A percentile compares a stretch with the other conserved stretches of the same genome.
Conservation (phyloP, 2,329 filamentous ascomycete species). For the Gnomoniopsis sp. region DNA sequence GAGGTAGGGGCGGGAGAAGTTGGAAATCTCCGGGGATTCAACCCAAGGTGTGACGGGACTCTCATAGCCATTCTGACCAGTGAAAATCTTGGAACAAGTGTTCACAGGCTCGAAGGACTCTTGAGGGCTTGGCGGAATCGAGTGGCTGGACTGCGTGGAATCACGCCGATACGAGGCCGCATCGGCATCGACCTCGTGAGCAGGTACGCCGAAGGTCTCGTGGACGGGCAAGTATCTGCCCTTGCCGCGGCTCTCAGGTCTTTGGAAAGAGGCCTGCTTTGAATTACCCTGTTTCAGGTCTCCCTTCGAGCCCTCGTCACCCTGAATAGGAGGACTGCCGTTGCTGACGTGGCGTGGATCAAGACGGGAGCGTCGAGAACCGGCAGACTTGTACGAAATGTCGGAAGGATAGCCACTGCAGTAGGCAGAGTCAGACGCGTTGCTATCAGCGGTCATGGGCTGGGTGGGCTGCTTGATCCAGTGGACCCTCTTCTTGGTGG, state of each 20-base stretch:
- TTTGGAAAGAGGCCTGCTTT: background rate
- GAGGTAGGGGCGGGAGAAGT: background rate
- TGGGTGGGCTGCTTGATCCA: constrained; percentile 3
- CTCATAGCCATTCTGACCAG: background rate
- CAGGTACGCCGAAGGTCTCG: background rate
- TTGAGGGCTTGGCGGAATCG: constrained; percentile 4
- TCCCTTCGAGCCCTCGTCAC: background rate
- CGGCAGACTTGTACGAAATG: constrained; percentile 1
- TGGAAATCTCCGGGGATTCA: background rate
- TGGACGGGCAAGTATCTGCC: background rate
- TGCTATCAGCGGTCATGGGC: background rate
- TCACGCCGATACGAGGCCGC: background rate
- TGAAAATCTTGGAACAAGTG: background rate
- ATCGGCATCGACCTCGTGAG: background rate
- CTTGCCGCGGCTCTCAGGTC: background rate
- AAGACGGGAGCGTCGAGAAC: constrained; percentile 6
- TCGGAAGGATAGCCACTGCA: background rate
- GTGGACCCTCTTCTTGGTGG: constrained; percentile 9
- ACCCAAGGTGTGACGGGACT: background rate
- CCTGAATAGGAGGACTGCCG: constrained; percentile 12
- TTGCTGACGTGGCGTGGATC: constrained; percentile 14
- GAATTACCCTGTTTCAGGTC: background rate
- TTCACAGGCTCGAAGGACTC: background rate
- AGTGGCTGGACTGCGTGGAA: background rate
- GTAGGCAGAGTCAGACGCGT: background rate